Evolutionary conservation across 345 rosid genomes (phyloP), one percentile per base, ranked within the genome.

Genomic region (Crucihimalaya himalaica): DNA sequence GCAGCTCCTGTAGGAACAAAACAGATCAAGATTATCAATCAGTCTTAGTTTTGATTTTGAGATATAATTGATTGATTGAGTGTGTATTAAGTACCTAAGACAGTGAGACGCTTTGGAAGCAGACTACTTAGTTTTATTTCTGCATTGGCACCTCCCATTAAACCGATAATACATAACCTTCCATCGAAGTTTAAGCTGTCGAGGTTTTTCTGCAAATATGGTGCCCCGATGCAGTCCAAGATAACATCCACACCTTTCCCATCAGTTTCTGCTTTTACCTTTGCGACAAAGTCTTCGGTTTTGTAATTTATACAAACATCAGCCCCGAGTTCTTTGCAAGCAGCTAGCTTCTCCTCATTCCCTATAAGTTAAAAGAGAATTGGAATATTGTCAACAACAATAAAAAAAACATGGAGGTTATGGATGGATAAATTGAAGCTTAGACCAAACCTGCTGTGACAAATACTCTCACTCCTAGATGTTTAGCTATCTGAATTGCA

Each of bases 211-310:
- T 93, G 91, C 50, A 93, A 68, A 79, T 91, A 93, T 67, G 96
- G 45, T 19, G 94, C 98, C 57, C 98, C 98, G 11, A 93, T 56
- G 52, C 87, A 83, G 75, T 93, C 94, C 76, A 93, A 82, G 80
- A 93, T 89, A 13, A 91, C 96, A 68, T 93, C 91, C 28, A 90
- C 92, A 87, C 98, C 98, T 83, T 88, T 91, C 37, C 98, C 97
- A 60, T 68, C 81, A 0, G 97, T 88, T 91, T 86, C 98, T 11
- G 85, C 92, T 84, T 89, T 91, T 5, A 86, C 88, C 45, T 85
- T 86, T 55, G 91, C 73, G 19, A 88, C 96, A 73, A 93, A 93
- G 84, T 93, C 97, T 79, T 91, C 94, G 2, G 85, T 86, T 81
- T 86, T 93, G 90, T 91, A 93, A 63, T 93, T 91, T 79, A 93